A percentile compares a stretch with the other conserved stretches of the same genome.
These are phyloP conservation scores for Trichothecium roseum DNA, from an alignment of 2,329 filamentous ascomycete genomes.

Conservation along the genomic window DNA sequence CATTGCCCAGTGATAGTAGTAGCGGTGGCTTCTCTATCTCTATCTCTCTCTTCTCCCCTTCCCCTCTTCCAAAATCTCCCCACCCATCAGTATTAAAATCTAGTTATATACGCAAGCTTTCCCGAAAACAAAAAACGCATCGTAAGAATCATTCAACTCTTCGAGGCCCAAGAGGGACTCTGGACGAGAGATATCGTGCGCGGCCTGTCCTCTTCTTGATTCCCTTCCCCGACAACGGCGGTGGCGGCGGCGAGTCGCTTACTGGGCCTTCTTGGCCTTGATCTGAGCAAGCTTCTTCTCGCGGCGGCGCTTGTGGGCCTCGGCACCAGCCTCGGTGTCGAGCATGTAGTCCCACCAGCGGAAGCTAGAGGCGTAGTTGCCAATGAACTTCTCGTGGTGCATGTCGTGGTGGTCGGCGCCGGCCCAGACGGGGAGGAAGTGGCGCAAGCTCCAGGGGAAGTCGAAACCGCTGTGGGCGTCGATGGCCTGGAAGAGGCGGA, in stretches of 20 bases:
- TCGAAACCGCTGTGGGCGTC: constrained; percentile 97
- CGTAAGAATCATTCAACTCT: not conserved
- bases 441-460: constrained; percentile 93
- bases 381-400: constrained; percentile 97
- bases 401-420: constrained; percentile 93
- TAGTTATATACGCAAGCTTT: not conserved
- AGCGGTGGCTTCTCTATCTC: too few relatives aligned
- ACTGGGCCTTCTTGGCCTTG: constrained; percentile 53
- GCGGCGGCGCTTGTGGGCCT: constrained; percentile 73
- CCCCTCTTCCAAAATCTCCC: too few relatives aligned
- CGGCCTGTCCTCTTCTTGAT: not conserved
- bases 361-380: constrained; percentile 97
- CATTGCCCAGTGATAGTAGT: too few relatives aligned
- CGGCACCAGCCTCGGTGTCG: constrained; percentile 86
- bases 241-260: constrained; percentile 18
- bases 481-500: constrained; percentile 93
- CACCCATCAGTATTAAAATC: not conserved
- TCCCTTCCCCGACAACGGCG: too few relatives aligned
- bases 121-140: not conserved
- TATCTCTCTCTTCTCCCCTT: too few relatives aligned
- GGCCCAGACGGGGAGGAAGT: constrained; percentile 96
- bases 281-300: constrained; percentile 63
- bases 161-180: not conserved
- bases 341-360: constrained; percentile 96
- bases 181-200: too few relatives aligned